phyloP scores from a whole-genome alignment of 2,329 filamentous ascomycete genomes.

The Chaetothyriales sp. region DNA sequence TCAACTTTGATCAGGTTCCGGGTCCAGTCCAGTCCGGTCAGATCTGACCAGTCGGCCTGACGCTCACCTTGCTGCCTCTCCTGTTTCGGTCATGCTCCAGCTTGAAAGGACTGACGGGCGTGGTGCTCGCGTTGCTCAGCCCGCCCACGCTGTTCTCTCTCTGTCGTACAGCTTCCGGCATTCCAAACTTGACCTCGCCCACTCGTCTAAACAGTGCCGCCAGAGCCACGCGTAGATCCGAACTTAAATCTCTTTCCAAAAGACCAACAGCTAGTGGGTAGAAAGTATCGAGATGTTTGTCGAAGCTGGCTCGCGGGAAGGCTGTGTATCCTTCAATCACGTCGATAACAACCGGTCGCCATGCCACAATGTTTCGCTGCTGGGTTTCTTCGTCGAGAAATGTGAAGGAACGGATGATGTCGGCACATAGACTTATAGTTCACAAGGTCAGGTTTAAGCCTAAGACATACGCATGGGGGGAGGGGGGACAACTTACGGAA shows the following conservation, averaged over 20 bases:
- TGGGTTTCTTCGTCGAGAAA: conserved; percentile 88
- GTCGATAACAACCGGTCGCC: conserved; percentile 92
- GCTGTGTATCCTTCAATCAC: conserved; percentile 83
- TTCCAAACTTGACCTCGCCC: conserved; percentile 54
- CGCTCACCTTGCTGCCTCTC: background rate
- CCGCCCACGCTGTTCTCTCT: conserved; percentile 13
- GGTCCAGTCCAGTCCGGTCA: background rate
- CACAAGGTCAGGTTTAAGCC: background rate
- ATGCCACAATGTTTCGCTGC: conserved; percentile 90
- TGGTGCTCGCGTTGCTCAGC: conserved; percentile 9
- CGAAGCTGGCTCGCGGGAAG: conserved; percentile 68
- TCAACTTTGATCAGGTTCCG: too few species aligned
- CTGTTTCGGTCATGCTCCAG: background rate
- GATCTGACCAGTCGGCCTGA: background rate
- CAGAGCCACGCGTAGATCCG: conserved; percentile 63
- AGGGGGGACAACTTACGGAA: conserved; percentile 58
- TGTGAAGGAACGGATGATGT: conserved; percentile 78
- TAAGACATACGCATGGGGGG: background rate
- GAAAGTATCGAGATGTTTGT: conserved; percentile 63
- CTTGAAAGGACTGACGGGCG: conserved; percentile 7
- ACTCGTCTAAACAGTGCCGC: conserved; percentile 65
- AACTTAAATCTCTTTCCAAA: conserved; percentile 62
- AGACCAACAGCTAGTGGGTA: conserved; percentile 76
- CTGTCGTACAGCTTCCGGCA: conserved; percentile 21
- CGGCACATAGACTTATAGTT: conserved; percentile 58